These are phyloP conservation scores for Fusarium nelsonii DNA, from an alignment of 2,329 filamentous ascomycete genomes.

Conservation along the genomic window DNA sequence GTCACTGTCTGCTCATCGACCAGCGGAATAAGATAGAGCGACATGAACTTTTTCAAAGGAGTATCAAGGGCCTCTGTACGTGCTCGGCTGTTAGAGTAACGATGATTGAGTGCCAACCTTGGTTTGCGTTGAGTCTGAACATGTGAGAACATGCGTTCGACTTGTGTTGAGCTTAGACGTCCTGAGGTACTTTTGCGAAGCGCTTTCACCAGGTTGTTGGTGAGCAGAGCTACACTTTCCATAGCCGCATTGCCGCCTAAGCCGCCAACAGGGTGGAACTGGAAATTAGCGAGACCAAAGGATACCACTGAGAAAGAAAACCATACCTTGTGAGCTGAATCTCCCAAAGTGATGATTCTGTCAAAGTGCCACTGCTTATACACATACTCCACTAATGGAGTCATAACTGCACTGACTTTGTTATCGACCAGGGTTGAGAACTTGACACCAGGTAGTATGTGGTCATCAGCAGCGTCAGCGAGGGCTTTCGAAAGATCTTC, in stretches of 20 bases:
- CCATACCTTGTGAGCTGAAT: constrained; percentile 7
- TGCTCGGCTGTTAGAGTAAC: not conserved
- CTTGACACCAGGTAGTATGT: not conserved
- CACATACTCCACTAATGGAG: constrained; percentile 3
- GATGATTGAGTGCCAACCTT: not conserved
- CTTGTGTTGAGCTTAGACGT: not conserved
- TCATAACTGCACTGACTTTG: not conserved
- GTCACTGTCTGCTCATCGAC: constrained; percentile 2
- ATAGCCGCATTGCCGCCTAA: constrained; percentile 12
- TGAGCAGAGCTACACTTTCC: not conserved
- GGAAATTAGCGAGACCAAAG: not conserved
- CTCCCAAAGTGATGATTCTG: not conserved
- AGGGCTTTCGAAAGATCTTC: not conserved
- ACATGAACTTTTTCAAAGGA: not conserved
- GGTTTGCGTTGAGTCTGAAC: not conserved
- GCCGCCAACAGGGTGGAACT: constrained; percentile 7
- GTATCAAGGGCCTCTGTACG: not conserved
- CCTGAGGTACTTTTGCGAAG: not conserved
- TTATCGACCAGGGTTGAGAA: not conserved
- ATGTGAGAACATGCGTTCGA: not conserved
- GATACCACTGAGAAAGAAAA: fast-evolving
- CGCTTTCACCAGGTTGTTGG: not conserved
- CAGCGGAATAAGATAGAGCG: not conserved
- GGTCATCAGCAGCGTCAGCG: not conserved
- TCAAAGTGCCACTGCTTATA: constrained; percentile 6